These are phyloP conservation scores for Mycena vulgaris DNA, from an alignment of 768 basidiomycete genomes.

Conservation along the genomic window DNA sequence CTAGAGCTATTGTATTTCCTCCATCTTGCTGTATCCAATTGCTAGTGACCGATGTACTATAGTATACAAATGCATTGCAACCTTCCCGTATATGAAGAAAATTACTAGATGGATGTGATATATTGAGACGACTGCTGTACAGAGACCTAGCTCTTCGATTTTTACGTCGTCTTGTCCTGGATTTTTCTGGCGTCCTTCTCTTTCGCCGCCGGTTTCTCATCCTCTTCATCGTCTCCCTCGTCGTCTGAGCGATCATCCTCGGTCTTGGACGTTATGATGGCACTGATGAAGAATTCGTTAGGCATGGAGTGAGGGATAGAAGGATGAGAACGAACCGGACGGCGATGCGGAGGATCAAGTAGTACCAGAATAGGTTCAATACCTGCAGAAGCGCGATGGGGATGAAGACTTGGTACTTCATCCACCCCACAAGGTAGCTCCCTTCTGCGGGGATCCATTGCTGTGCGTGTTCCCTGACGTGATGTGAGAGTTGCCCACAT, in stretches of 20 bases:
- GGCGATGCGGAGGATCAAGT: constrained; percentile 84
- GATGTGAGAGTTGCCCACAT: constrained; percentile 11
- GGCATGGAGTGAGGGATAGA: background rate
- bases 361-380: constrained; percentile 96
- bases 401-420: constrained; percentile 85
- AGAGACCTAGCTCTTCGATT: background rate
- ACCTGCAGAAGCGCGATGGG: constrained; percentile 84
- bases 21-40: background rate
- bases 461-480: constrained; percentile 66
- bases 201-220: constrained; percentile 32
- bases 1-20: background rate
- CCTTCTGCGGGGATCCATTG: constrained; percentile 75
- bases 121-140: background rate
- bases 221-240: constrained; percentile 64
- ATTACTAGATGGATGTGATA: background rate
- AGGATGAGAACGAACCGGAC: constrained; percentile 64
- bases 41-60: constrained; percentile 5
- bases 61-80: constrained; percentile 9
- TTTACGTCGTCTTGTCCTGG: background rate
- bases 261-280: constrained; percentile 52
- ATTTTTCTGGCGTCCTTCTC: constrained; percentile 4
- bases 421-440: constrained; percentile 81
- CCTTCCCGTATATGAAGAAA: background rate
- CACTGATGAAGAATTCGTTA: constrained; percentile 51
- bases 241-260: constrained; percentile 79